Conservation (phyloP, 2,329 filamentous ascomycete genomes). For the Ceratocystis harringtonii region DNA sequence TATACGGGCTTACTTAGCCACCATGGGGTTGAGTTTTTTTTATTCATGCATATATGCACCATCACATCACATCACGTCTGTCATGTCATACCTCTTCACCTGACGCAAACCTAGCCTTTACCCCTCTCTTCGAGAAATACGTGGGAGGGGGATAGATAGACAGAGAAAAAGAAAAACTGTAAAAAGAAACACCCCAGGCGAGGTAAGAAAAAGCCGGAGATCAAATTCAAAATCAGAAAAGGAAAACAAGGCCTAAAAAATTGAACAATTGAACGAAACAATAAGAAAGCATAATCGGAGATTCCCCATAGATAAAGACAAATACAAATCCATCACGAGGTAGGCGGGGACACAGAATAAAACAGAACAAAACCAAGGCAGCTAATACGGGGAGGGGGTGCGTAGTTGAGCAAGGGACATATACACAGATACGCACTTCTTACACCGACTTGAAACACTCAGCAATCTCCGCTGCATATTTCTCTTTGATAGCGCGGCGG, state of each 20-base stretch:
- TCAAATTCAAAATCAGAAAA: background rate
- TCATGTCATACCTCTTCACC: background rate
- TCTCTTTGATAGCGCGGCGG: conserved; percentile 35
- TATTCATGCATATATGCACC: background rate
- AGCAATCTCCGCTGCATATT: conserved; percentile 38
- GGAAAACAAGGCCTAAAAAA: background rate
- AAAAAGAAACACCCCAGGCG: background rate
- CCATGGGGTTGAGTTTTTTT: background rate
- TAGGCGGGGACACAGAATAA: background rate
- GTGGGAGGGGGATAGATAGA: background rate
- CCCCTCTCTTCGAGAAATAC: background rate
- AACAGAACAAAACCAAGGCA: background rate
- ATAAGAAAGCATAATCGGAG: background rate
- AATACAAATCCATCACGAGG: background rate
- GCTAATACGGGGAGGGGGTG: background rate
- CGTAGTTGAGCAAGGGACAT: background rate
- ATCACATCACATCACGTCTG: background rate
- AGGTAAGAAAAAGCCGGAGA: background rate
- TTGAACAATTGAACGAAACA: background rate
- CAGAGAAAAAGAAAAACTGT: background rate
- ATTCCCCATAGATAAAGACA: background rate
- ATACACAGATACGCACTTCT: background rate
- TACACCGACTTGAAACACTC: conserved; percentile 25
- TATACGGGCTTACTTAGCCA: background rate
- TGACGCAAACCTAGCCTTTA: background rate